These are phyloP conservation scores for Pseudogymnoascus sp. DNA, from an alignment of 2,329 filamentous ascomycete species.

Conservation along the genomic window DNA sequence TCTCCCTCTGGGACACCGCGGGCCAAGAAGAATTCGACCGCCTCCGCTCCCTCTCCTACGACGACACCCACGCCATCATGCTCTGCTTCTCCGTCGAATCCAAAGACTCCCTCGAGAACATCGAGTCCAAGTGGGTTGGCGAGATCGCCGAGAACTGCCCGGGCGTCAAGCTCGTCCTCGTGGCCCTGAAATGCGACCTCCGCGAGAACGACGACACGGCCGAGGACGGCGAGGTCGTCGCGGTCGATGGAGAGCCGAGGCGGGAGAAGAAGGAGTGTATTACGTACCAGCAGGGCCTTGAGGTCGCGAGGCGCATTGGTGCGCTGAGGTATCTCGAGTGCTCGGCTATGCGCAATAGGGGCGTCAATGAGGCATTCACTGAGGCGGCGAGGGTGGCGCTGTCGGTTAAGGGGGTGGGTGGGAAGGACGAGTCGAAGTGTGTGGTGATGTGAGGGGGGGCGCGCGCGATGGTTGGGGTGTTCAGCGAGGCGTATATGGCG, in stretches of 20 bases:
- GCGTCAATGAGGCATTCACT: constrained; percentile 97
- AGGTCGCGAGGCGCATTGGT: constrained; percentile 83
- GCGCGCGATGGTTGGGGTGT: neutral
- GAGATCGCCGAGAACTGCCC: constrained; percentile 98
- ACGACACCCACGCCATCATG: constrained; percentile 96
- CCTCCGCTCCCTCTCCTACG: constrained; percentile 89
- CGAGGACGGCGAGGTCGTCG: constrained; percentile 46
- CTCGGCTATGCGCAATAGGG: constrained; percentile 95
- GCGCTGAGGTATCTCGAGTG: constrained; percentile 95
- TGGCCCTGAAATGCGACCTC: constrained; percentile 94
- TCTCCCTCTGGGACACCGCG: constrained; percentile 96
- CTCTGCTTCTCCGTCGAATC: constrained; percentile 98
- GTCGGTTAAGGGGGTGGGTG: constrained; percentile 55
- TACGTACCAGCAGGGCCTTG: constrained; percentile 82
- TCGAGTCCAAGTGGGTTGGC: constrained; percentile 96
- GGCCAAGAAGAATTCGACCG: constrained; percentile 99
- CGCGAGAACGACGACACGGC: constrained; percentile 63
- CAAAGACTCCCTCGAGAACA: constrained; percentile 93
- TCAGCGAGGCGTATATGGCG: constrained; percentile 4
- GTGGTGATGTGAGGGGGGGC: constrained; percentile 43
- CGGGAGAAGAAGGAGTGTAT: constrained; percentile 65
- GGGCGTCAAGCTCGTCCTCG: constrained; percentile 86
- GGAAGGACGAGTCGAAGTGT: constrained; percentile 50
- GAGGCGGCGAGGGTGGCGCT: constrained; percentile 93
- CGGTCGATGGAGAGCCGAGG: constrained; percentile 30